Evolutionary conservation across 345 rosid species (phyloP).

Genomic region (Euphorbia peplus): DNA sequence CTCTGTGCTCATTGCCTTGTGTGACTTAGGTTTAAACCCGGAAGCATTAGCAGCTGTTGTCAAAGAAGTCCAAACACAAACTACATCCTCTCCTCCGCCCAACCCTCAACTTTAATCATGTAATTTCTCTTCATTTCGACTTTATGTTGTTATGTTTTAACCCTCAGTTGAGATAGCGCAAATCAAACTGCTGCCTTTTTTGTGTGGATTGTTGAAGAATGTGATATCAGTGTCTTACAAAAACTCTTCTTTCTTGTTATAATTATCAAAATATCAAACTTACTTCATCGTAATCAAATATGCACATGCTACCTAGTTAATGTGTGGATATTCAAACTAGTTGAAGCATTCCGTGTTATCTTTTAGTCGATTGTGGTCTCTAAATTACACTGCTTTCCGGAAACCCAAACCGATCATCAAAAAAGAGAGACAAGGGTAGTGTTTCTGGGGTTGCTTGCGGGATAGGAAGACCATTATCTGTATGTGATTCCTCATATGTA

Average conservation of each 20-base stretch:
- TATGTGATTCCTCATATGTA: too few species aligned
- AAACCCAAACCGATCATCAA: background rate
- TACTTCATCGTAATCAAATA: too few species aligned
- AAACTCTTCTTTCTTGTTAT: too few species aligned
- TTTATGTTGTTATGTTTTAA: background rate
- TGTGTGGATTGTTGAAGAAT: too few species aligned
- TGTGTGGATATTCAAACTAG: background rate
- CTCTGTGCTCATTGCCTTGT: slow-evolving; percentile 8
- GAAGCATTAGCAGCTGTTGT: slow-evolving; percentile 5
- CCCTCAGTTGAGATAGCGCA: too few species aligned
- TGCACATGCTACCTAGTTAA: too few species aligned
- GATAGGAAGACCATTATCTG: too few species aligned
- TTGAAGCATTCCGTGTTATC: too few species aligned
- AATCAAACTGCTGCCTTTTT: too few species aligned
- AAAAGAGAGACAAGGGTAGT: background rate
- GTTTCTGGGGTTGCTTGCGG: background rate
- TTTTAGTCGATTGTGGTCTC: background rate
- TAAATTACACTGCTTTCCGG: background rate
- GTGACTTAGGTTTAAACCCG: slow-evolving; percentile 8
- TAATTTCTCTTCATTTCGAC: background rate
- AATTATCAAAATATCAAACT: too few species aligned
- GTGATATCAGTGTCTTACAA: too few species aligned
- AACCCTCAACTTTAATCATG: background rate
- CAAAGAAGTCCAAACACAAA: slow-evolving; percentile 1
- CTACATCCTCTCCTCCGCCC: background rate